Evolutionary conservation across 192 early-diverging fungal species (phyloP), one percentile per base, ranked within the genome.

Genomic region (Entrophospora sp.): DNA sequence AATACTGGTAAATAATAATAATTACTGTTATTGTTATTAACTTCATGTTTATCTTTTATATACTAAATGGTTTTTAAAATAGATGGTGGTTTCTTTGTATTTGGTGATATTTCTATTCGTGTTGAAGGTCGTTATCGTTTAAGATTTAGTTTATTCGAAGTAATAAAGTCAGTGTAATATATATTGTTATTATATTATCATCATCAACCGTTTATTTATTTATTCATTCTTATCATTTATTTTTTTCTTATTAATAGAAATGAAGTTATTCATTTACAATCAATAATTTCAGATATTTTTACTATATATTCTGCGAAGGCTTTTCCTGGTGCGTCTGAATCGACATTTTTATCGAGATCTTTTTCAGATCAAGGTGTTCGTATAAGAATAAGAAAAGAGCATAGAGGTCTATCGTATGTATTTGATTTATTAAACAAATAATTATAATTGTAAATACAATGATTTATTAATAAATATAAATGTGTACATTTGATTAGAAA

Each of bases 351-450:
- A 43, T 91, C 92, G 12, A 82, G 90, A 63, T 82, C 85, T 9
- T 95, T 97, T 80, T 92, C 92, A 5, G 92, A 97, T 62, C 95
- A 97, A 67, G 95, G 95, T 2, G 83, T 95, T 22, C 90, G 93
- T 52, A 94, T 97, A 64, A 82, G 93, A 27, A 92, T 95, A 46
- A 79, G 93, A 9, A 97, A 95, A 66, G 95, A 97, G 59, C 76
- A 83, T 62, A 64, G 61, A 22, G 34, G 46, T 36, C 59, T 43
- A 45, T n/a, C n/a, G n/a, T n/a, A 64, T 64, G 61, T 59, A 59
- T 22, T 46, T 46, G 16, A 22, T 37, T 59, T 59, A 9, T 30
- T 28, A 24, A 8, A 5, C 38, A 25, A 24, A 18, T 38, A 38
- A 24, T 59, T 59, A 3, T 59, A 8, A 14, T 24, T 22, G 12